Evolutionary conservation across 2,329 filamentous ascomycete genomes (phyloP), one percentile per base, ranked within the genome.

Genomic region (Cyphellophora attinorum): DNA sequence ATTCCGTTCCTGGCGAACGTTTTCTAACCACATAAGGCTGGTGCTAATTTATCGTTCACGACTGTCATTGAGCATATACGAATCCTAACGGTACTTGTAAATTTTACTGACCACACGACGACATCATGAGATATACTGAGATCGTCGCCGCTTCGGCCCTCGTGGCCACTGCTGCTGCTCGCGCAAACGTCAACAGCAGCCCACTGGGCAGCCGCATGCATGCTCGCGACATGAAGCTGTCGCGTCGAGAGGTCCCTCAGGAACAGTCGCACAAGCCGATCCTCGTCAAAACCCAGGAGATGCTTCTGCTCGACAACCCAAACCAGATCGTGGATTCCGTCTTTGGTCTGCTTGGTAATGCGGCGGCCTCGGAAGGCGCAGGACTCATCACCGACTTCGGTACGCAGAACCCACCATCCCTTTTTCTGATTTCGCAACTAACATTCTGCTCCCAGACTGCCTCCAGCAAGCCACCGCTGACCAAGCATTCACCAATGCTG

Each of bases 401-500:
- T n/a, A n/a, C n/a, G n/a, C n/a, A n/a, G n/a, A n/a, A n/a, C n/a
- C n/a, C n/a, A n/a, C n/a, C n/a, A n/a, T n/a, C n/a, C n/a, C n/a
- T n/a, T n/a, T n/a, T n/a, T n/a, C n/a, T n/a, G n/a, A n/a, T n/a
- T n/a, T n/a, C n/a, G n/a, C n/a, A n/a, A n/a, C n/a, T n/a, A n/a
- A n/a, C n/a, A n/a, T n/a, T n/a, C n/a, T n/a, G n/a, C n/a, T n/a
- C n/a, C 54, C 67, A 38, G 70, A 75, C 55, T 77, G 73, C 50
- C 65, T 76, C 30, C 72, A 76, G 52, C 70, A 74, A 60, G 64
- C 61, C 32, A 63, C 63, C 11, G 70, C 72, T 10, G 72, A 75
- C 41, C 70, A 72, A 55, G 71, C 72, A 14, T 74, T 75, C 54
- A 74, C 70, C 51, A 75, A 75, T 43, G 70, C 71, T 19, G 74